These are phyloP conservation scores for Helicostylum pulchrum DNA, from an alignment of 192 early-diverging fungal genomes.

Conservation along the genomic window DNA sequence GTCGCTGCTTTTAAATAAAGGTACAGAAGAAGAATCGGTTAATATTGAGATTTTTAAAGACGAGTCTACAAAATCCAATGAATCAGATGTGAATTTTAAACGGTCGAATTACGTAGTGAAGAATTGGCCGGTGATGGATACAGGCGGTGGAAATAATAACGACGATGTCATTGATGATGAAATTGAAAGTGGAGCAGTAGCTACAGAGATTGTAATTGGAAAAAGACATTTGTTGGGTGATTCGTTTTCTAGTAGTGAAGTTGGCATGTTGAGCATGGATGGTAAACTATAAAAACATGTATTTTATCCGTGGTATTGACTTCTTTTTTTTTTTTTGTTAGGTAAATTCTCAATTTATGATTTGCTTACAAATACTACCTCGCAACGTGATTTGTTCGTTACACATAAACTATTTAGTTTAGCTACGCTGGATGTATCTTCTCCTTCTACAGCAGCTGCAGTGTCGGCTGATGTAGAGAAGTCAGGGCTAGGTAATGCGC, in stretches of 20 bases:
- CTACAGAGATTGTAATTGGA: constrained; percentile 48
- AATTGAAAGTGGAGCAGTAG: constrained; percentile 30
- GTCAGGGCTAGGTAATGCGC: not conserved
- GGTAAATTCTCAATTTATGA: constrained; percentile 52
- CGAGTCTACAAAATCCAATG: constrained; percentile 4
- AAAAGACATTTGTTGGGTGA: constrained; percentile 28
- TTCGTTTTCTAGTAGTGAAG: constrained; percentile 18
- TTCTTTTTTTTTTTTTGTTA: constrained; percentile 1
- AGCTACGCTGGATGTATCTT: constrained; percentile 43
- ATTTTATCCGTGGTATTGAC: not conserved
- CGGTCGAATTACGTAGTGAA: constrained; percentile 28
- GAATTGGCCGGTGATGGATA: constrained; percentile 32
- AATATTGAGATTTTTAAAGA: not conserved
- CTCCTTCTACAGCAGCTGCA: no score
- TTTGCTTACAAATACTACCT: constrained; percentile 38
- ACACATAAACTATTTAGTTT: constrained; percentile 57
- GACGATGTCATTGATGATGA: constrained; percentile 4
- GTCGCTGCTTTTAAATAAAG: not conserved
- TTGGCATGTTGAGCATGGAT: constrained; percentile 57
- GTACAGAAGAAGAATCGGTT: not conserved
- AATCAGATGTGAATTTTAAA: constrained; percentile 11
- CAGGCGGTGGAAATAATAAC: constrained; percentile 16
- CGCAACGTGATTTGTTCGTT: constrained; percentile 48
- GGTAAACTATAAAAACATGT: constrained; percentile 41
- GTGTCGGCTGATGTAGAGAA: not conserved